These are phyloP conservation scores for Phoenix dactylifera DNA, from an alignment of 176 grass and related monocot species.

Conservation along the genomic window DNA sequence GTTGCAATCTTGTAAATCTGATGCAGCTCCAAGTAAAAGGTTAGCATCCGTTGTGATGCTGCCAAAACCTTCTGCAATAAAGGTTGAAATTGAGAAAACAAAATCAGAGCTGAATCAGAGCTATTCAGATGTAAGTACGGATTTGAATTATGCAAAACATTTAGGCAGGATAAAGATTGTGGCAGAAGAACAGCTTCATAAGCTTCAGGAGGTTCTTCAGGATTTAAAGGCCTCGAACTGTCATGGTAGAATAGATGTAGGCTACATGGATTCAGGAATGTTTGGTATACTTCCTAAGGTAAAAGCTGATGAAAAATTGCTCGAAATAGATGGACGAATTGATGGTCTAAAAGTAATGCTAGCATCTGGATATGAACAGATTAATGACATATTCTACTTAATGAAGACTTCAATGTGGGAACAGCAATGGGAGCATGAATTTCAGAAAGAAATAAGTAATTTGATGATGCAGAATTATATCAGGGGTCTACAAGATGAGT, in stretches of 20 bases:
- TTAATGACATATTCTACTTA: constrained; percentile 39
- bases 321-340: constrained; percentile 50
- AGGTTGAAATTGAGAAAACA: constrained; percentile 7
- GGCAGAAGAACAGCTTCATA: constrained; percentile 44
- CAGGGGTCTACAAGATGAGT: constrained; percentile 23
- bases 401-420: constrained; percentile 39
- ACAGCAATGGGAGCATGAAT: constrained; percentile 52
- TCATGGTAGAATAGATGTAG: constrained; percentile 3
- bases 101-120: constrained; percentile 8
- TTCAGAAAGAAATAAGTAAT: constrained; percentile 38
- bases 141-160: constrained; percentile 19
- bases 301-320: constrained; percentile 18
- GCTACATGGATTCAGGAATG: too few relatives aligned
- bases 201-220: constrained; percentile 43
- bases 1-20: constrained; percentile 12
- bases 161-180: constrained; percentile 22
- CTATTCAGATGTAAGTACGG: constrained; percentile 10
- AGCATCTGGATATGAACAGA: constrained; percentile 49
- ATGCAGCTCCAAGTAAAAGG: constrained; percentile 1
- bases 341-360: constrained; percentile 41
- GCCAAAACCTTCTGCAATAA: background rate
- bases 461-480: constrained; percentile 46
- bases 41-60: background rate
- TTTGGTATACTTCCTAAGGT: background rate
- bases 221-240: constrained; percentile 20